Base-by-base conservation (phyloP, 2,329 filamentous ascomycete species). In the Drechslerella coelobrocha region DNA sequence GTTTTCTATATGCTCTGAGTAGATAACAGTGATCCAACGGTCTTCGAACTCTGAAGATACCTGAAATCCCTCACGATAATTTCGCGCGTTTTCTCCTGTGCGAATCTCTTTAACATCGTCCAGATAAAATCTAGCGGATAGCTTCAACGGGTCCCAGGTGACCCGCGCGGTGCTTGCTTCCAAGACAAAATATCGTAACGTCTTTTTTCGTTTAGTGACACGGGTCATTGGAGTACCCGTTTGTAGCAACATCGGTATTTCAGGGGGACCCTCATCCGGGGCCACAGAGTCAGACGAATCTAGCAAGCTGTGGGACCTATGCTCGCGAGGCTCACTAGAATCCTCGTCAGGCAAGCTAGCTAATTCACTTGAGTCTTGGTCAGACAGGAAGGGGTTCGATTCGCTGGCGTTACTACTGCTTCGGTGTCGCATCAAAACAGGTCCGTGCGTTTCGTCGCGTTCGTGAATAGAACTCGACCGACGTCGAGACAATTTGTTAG, bases 71-170 rank as follows among this genome's bases (percentile, higher is more conserved):
- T 93, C 87, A 43, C 91, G 89, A 78, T 96, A 96, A 77, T 96
- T 93, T 63, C 90, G 87, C 17, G 93, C 91, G 77, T 97, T 91
- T 10, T 85, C 85, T 17, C 91, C 92, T 31, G 88, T 86, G 72
- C 92, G 88, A 51, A 97, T 92, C 77, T 96, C 92, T 76, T 90
- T 89, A 76, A 99, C 93, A 78, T 97, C 92, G 76, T 99, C 94
- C 73, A 99, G 90, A 78, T 96, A 95, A 73, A 99, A 89, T 57
- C 86, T 87, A 78, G 97, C 97, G 23, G 87, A 85, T 0, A 89
- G 88, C 34, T 90, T 87, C 7, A 84, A 86, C 50, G 87, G 85
- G 78, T 96, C 90, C 93, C 93, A 97, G 24, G 85, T 89, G 23
- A 99, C 90, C 78, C 92, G 94, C 71, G 90, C 92, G 1, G 89